phyloP scores from a whole-genome alignment of 2,329 filamentous ascomycete genomes.

The Purpureocillium lavendulum region DNA sequence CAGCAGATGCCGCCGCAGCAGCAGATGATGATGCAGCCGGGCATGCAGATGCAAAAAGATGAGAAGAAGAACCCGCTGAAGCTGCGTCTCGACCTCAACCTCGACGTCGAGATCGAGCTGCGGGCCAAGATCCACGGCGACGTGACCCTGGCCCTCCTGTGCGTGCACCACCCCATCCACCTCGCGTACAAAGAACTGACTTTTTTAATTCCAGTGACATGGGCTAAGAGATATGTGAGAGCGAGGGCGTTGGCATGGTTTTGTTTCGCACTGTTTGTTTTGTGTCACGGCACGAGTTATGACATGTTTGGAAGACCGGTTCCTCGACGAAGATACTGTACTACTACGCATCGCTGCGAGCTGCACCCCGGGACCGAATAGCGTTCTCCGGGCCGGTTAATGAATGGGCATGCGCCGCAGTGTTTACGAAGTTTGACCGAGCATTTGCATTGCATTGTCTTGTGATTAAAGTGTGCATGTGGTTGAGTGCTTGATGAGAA shows the following conservation, averaged over 20 bases:
- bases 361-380: no score
- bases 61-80: conserved; percentile 54
- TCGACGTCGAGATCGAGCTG: conserved; percentile 72
- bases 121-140: conserved; percentile 76
- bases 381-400: no score
- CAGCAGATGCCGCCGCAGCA: conserved; percentile 4
- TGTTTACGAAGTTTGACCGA: no score
- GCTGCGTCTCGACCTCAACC: conserved; percentile 60
- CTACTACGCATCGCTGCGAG: no score
- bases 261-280: no score
- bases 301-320: no score
- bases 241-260: neutral
- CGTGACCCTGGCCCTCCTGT: conserved; percentile 65
- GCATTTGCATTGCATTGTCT: no score
- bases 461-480: no score
- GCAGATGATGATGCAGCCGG: conserved; percentile 14
- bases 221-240: neutral
- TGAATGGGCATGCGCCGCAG: no score
- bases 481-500: no score
- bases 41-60: conserved; percentile 17
- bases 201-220: conserved; percentile 1
- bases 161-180: conserved; percentile 16
- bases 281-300: no score
- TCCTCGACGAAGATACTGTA: no score
- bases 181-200: neutral